phyloP scores from a whole-genome alignment of 192 early-diverging fungal genomes.

The Podila verticillata region DNA sequence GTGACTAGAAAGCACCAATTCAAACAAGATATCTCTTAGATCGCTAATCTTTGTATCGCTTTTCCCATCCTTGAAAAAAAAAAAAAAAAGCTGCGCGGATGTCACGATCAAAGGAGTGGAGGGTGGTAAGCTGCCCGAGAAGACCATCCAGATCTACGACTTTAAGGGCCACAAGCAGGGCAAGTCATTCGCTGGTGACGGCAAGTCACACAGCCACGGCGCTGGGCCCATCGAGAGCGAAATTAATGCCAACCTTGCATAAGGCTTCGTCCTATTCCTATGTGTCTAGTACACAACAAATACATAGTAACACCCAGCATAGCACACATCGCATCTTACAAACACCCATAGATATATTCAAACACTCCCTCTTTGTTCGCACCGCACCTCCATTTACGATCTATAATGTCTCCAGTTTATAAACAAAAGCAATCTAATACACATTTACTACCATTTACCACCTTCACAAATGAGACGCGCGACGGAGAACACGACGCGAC shows the following conservation, averaged over 20 bases:
- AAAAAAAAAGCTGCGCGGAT: slow-evolving; percentile 40
- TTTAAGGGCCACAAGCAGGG: slow-evolving; percentile 11
- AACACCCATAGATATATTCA: too few relatives aligned
- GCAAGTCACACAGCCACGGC: slow-evolving; percentile 9
- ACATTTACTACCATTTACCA: too few relatives aligned
- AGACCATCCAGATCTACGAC: slow-evolving; percentile 32
- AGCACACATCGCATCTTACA: too few relatives aligned
- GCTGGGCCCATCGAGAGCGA: slow-evolving; percentile 27
- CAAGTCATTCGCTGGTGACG: slow-evolving; percentile 24
- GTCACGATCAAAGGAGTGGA: slow-evolving; percentile 24
- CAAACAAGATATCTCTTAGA: not conserved
- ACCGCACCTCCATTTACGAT: too few relatives aligned
- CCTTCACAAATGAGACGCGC: too few relatives aligned
- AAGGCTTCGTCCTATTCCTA: not conserved
- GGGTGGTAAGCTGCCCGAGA: slow-evolving; percentile 18
- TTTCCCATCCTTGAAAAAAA: not conserved
- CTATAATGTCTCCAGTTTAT: too few relatives aligned
- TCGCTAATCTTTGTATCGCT: not conserved
- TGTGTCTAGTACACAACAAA: too few relatives aligned
- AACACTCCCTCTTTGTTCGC: too few relatives aligned
- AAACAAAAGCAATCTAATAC: too few relatives aligned
- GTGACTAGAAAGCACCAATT: not conserved
- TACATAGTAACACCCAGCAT: too few relatives aligned
- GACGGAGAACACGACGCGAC: too few relatives aligned
- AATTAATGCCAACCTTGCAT: not conserved